Percentiles rank a stretch among this genome's conserved stretches.
Conservation (phyloP, 2,329 filamentous ascomycete genomes). For the Alternaria arbusti region DNA sequence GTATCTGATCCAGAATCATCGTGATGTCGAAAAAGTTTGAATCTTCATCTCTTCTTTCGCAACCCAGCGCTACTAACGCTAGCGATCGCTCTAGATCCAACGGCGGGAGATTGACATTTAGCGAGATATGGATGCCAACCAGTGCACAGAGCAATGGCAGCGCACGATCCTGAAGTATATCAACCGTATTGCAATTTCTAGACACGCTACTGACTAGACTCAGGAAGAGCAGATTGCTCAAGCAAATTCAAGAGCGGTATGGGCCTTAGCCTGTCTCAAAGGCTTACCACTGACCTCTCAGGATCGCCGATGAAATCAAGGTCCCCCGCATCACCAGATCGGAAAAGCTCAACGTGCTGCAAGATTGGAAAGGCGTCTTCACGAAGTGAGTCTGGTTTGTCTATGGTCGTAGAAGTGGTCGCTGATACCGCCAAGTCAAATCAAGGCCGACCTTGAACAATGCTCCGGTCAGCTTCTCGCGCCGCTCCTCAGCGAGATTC, state of each 20-base stretch:
- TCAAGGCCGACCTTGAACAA: background rate
- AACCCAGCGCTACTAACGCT: background rate
- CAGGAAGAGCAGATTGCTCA: background rate
- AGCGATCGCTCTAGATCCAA: background rate
- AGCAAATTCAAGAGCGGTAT: background rate
- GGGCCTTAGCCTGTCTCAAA: background rate
- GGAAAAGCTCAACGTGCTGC: background rate
- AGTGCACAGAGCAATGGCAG: background rate
- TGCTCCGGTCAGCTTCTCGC: background rate
- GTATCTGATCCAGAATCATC: background rate
- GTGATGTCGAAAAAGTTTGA: background rate
- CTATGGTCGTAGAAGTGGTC: background rate
- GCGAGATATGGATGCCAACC: background rate
- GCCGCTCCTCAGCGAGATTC: background rate
- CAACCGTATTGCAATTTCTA: background rate
- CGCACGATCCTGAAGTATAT: background rate
- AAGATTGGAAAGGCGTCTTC: background rate
- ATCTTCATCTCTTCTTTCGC: background rate
- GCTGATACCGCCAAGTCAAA: background rate
- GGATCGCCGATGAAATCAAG: background rate
- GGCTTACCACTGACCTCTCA: background rate
- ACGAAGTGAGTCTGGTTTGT: background rate
- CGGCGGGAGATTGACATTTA: background rate
- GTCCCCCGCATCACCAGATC: background rate
- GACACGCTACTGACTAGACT: no score